Conservation (phyloP, 2,329 filamentous ascomycete species). For the Aspergillus sojae region DNA sequence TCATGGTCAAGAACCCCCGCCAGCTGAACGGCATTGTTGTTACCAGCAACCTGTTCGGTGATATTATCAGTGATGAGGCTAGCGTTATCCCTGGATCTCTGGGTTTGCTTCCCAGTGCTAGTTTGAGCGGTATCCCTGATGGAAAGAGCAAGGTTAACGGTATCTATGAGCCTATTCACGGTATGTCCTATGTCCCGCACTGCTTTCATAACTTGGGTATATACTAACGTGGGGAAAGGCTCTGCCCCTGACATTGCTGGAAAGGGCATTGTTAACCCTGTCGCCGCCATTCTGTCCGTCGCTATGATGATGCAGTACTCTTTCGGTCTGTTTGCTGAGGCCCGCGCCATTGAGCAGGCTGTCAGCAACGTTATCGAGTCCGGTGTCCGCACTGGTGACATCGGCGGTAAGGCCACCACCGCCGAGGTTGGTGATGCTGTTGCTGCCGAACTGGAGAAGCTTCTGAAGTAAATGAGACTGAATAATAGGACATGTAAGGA, state of each 20-base stretch:
- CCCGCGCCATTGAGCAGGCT: constrained; percentile 77
- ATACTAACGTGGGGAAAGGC: constrained; percentile 50
- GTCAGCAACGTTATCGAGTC: constrained; percentile 78
- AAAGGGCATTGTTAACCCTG: constrained; percentile 86
- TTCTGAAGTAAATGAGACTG: constrained; percentile 55
- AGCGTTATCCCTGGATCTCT: constrained; percentile 91
- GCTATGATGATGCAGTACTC: constrained; percentile 98
- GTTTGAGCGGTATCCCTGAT: constrained; percentile 82
- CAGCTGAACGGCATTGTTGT: constrained; percentile 88
- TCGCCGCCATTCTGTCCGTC: constrained; percentile 87
- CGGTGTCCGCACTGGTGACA: constrained; percentile 78
- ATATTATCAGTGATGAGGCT: constrained; percentile 95
- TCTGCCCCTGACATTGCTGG: constrained; percentile 93
- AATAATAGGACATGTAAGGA: constrained; percentile 1
- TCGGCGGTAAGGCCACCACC: constrained; percentile 76
- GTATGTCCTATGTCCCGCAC: constrained; percentile 49
- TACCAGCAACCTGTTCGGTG: constrained; percentile 91
- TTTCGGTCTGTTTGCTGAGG: constrained; percentile 75
- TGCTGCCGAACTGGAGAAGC: constrained; percentile 69
- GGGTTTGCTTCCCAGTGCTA: constrained; percentile 84
- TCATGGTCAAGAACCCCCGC: constrained; percentile 92
- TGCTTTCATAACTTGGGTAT: constrained; percentile 9
- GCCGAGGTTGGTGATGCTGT: constrained; percentile 82
- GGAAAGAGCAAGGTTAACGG: constrained; percentile 84
- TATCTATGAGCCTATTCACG: constrained; percentile 97